Evolutionary conservation across 257 asterid species (phyloP).

Genomic region (Ehretia macrophylla): DNA sequence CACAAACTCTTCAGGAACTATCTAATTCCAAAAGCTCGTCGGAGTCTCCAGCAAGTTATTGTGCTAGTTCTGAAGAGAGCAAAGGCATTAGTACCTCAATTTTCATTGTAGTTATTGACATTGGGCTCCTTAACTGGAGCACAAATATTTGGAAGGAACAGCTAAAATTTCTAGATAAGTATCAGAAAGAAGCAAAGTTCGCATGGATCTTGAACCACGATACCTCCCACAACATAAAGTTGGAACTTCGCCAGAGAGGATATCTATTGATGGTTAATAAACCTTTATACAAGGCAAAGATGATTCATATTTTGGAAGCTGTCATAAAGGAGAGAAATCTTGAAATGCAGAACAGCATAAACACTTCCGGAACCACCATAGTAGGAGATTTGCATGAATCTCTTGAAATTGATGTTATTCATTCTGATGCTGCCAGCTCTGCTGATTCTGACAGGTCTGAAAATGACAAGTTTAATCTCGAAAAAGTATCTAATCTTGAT

Average conservation of each 20-base stretch:
- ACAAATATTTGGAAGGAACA: constrained; percentile 79
- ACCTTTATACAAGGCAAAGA: constrained; percentile 75
- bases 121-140: constrained; percentile 72
- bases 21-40: constrained; percentile 16
- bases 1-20: constrained; percentile 53
- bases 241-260: constrained; percentile 66
- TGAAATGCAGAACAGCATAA: constrained; percentile 24
- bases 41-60: constrained; percentile 17
- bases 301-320: constrained; percentile 63
- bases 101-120: constrained; percentile 53
- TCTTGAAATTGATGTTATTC: constrained; percentile 53
- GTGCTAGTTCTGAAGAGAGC: constrained; percentile 21
- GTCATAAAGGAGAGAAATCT: constrained; percentile 34
- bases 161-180: constrained; percentile 58
- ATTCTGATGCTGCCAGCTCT: constrained; percentile 45
- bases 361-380: constrained; percentile 19
- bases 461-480: constrained; percentile 25
- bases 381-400: constrained; percentile 39
- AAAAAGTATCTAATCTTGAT: constrained; percentile 6
- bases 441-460: constrained; percentile 62
- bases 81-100: constrained; percentile 18
- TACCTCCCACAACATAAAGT: constrained; percentile 52
- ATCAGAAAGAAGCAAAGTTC: constrained; percentile 47
- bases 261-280: constrained; percentile 63
- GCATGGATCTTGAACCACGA: constrained; percentile 81